Percentiles rank a stretch among this genome's conserved stretches.
These are phyloP conservation scores for Podosphaera aphanis DNA, from an alignment of 2,329 filamentous ascomycete species.

Conservation along the genomic window DNA sequence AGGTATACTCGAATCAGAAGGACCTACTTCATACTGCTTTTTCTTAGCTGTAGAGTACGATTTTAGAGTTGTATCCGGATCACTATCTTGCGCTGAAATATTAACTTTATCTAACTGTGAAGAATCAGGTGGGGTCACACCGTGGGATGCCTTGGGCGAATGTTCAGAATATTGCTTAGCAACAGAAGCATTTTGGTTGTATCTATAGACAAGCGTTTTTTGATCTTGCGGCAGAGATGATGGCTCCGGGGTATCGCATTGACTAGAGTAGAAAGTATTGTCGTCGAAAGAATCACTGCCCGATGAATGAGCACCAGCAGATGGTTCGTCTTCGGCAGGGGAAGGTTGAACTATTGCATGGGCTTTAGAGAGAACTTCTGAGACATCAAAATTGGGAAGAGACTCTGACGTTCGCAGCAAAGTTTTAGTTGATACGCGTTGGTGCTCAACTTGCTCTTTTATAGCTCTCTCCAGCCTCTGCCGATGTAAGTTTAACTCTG, in stretches of 20 bases:
- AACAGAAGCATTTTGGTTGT: conserved; percentile 3
- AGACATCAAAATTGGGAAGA: conserved; percentile 42
- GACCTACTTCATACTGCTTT: conserved; percentile 1
- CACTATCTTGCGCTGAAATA: no score
- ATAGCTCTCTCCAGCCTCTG: conserved; percentile 58
- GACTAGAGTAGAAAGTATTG: conserved; percentile 90
- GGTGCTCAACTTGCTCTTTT: conserved; percentile 53
- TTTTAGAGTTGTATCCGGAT: no score
- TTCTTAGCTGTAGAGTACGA: neutral
- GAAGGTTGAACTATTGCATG: conserved; percentile 45
- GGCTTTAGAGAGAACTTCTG: conserved; percentile 49
- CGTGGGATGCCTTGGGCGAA: no score
- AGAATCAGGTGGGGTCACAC: no score
- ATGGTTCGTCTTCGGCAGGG: conserved; percentile 31
- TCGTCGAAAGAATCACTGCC: conserved; percentile 71
- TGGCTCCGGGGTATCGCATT: conserved; percentile 52
- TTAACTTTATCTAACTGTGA: no score
- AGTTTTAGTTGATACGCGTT: conserved; percentile 22
- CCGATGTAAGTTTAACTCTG: conserved; percentile 58
- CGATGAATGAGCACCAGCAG: conserved; percentile 30
- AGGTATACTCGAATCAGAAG: conserved; percentile 4
- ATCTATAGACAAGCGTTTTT: conserved; percentile 9
- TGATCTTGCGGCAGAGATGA: conserved; percentile 18
- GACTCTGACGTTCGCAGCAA: conserved; percentile 24
- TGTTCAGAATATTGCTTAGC: conserved; percentile 5